Evolutionary conservation across 2,329 filamentous ascomycete genomes (phyloP).

Genomic region (Hypoxylon sp.): DNA sequence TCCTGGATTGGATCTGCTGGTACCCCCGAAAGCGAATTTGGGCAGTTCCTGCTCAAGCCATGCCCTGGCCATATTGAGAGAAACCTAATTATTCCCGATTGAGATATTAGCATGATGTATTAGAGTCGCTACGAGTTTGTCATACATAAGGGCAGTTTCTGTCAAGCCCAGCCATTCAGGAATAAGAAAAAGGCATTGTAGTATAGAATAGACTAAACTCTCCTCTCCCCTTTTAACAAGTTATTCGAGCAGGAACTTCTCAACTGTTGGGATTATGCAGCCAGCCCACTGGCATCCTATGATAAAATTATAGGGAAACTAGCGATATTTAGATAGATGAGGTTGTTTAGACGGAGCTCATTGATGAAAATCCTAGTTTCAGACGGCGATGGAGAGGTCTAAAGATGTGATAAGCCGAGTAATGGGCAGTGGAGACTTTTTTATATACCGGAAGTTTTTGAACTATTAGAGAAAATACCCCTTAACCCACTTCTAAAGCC

Average conservation of each 20-base stretch:
- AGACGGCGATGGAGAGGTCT: too few relatives aligned
- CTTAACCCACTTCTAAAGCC: too few relatives aligned
- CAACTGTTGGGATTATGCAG: too few relatives aligned
- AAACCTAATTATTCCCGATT: background rate
- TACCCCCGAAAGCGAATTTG: slow-evolving; percentile 22
- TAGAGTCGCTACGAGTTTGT: background rate
- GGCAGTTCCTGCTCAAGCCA: slow-evolving; percentile 19
- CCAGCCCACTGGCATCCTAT: too few relatives aligned
- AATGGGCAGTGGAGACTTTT: too few relatives aligned
- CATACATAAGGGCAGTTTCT: background rate
- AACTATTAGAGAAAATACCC: too few relatives aligned
- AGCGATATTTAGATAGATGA: too few relatives aligned
- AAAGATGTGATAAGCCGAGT: too few relatives aligned
- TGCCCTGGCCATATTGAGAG: slow-evolving; percentile 4
- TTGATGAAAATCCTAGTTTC: too few relatives aligned
- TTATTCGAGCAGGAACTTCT: background rate
- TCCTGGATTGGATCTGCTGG: slow-evolving; percentile 3
- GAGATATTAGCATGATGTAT: background rate
- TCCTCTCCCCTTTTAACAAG: background rate
- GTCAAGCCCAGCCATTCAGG: background rate
- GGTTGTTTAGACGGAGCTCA: too few relatives aligned
- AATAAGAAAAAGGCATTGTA: background rate
- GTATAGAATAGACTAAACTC: background rate
- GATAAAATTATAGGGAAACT: too few relatives aligned
- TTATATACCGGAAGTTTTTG: too few relatives aligned